Evolutionary conservation across 169 alveolate species (phyloP).

Genomic region (Cryptosporidium sp.): DNA sequence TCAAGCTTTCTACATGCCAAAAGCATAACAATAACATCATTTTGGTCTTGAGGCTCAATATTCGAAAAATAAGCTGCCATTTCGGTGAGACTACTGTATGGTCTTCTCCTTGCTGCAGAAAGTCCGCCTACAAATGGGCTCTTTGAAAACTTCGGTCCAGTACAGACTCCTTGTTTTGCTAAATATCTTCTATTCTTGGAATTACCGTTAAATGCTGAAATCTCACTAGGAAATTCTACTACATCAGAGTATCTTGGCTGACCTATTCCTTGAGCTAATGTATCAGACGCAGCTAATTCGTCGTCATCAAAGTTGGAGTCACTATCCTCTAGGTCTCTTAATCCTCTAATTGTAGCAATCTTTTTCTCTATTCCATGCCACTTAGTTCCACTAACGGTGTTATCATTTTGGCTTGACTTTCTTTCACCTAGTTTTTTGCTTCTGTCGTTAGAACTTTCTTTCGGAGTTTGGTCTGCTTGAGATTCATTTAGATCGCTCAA

Average conservation of each 20-base stretch:
- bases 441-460: neutral
- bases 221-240: conserved; percentile 22
- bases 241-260: conserved; percentile 26
- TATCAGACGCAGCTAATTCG: conserved; percentile 16
- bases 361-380: conserved; percentile 58
- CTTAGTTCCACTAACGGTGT: conserved; percentile 36
- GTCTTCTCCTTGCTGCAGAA: conserved; percentile 76
- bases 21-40: conserved; percentile 82
- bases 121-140: conserved; percentile 71
- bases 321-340: conserved; percentile 9
- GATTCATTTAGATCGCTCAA: neutral
- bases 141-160: conserved; percentile 26
- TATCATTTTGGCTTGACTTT: conserved; percentile 7
- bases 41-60: conserved; percentile 81
- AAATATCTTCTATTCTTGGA: conserved; percentile 7
- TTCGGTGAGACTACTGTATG: conserved; percentile 80
- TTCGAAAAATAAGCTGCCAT: conserved; percentile 79
- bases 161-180: conserved; percentile 40
- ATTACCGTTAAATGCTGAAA: neutral
- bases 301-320: conserved; percentile 20
- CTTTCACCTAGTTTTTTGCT: neutral
- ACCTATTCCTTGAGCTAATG: neutral
- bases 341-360: conserved; percentile 36
- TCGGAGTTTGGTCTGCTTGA: neutral
- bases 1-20: conserved; percentile 86